These are phyloP conservation scores for Stentor coeruleus DNA, from an alignment of 73 alveolate species.

Conservation along the genomic window DNA sequence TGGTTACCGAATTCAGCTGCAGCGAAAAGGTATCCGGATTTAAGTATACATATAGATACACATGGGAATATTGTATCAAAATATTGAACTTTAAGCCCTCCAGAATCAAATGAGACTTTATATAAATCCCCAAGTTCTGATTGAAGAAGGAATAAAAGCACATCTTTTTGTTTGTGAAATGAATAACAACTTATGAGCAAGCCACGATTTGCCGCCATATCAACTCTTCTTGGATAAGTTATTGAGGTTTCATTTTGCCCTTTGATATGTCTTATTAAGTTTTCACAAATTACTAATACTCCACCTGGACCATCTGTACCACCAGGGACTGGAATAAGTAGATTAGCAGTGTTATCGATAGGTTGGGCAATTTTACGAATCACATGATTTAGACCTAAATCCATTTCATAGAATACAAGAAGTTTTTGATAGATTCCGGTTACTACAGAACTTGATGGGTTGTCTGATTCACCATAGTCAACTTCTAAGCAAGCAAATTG, in stretches of 20 bases:
- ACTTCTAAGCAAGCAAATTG: conserved; percentile 96
- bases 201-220: conserved; percentile 14
- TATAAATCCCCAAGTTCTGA: conserved; percentile 97
- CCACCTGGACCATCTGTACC: conserved; percentile 98
- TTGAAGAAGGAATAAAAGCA: conserved; percentile 90
- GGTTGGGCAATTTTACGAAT: conserved; percentile 83
- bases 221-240: conserved; percentile 10
- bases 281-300: conserved; percentile 62
- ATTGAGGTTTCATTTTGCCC: not conserved
- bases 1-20: conserved; percentile 97
- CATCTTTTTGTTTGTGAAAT: conserved; percentile 54
- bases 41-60: conserved; percentile 77
- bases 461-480: conserved; percentile 94
- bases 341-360: conserved; percentile 95
- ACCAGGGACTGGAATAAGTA: conserved; percentile 91
- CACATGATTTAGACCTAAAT: conserved; percentile 97
- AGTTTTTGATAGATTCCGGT: conserved; percentile 79
- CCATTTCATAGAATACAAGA: conserved; percentile 97
- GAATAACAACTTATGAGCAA: conserved; percentile 34
- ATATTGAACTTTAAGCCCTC: conserved; percentile 60
- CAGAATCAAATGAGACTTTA: conserved; percentile 78
- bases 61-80: conserved; percentile 95
- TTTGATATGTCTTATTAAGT: conserved; percentile 32
- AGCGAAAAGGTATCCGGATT: conserved; percentile 87
- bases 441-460: conserved; percentile 68